Conservation (phyloP, 1,284 basidiomycete genomes). For the Ceratobasidium sp. region DNA sequence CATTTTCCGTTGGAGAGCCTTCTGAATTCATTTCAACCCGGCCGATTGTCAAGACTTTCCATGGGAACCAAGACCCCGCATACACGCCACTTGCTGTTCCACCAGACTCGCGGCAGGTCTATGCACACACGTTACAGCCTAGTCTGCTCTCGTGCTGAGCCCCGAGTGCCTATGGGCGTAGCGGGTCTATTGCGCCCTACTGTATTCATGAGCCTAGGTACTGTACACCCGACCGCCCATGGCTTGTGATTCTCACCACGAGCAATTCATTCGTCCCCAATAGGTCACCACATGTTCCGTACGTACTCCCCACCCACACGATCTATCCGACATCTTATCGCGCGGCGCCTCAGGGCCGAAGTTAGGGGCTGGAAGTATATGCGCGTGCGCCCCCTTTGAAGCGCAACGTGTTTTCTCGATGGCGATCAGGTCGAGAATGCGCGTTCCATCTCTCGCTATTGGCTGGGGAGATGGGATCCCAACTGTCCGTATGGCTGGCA, state of each 20-base stretch:
- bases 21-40: constrained; percentile 5
- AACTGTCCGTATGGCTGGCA: no score
- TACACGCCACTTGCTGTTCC: background rate
- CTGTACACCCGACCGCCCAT: no score
- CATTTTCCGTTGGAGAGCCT: background rate
- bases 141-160: background rate
- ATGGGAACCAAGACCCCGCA: background rate
- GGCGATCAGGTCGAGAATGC: constrained; percentile 21
- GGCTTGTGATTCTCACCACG: background rate
- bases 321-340: constrained; percentile 10
- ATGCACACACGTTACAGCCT: background rate
- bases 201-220: background rate
- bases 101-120: background rate
- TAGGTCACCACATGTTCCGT: background rate
- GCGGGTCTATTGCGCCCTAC: background rate
- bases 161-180: background rate
- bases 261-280: constrained; percentile 17
- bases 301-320: background rate
- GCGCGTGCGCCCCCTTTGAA: background rate
- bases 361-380: constrained; percentile 29
- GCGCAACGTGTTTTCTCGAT: constrained; percentile 26
- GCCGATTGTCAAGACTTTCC: background rate
- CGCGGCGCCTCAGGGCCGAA: background rate
- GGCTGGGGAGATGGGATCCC: no score
- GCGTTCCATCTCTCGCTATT: background rate